Evolutionary conservation across 2,329 filamentous ascomycete genomes (phyloP).

Genomic region (Pseudocercospora crystallina): DNA sequence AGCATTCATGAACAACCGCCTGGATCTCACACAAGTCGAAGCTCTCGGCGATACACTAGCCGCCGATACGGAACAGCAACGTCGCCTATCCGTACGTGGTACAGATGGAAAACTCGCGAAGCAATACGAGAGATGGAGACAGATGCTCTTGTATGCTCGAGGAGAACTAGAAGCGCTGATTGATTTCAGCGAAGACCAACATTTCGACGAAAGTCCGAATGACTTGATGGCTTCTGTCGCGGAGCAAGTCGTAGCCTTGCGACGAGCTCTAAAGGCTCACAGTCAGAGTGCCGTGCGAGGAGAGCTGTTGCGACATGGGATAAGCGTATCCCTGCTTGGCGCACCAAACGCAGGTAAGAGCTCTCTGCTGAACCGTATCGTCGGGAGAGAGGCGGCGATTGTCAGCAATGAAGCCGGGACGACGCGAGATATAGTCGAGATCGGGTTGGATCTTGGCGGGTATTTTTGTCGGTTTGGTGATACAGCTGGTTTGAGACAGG

Average conservation of each 20-base stretch:
- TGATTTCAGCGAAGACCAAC: slow-evolving; percentile 95
- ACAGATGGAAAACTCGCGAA: slow-evolving; percentile 64
- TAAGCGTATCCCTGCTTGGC: slow-evolving; percentile 81
- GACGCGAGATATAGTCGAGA: slow-evolving; percentile 90
- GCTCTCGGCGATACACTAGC: slow-evolving; percentile 61
- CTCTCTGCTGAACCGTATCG: slow-evolving; percentile 84
- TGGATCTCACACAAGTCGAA: slow-evolving; percentile 82
- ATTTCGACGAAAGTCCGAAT: slow-evolving; percentile 84
- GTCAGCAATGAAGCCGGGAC: slow-evolving; percentile 92
- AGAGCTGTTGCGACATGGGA: slow-evolving; percentile 80
- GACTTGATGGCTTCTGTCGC: slow-evolving; percentile 71
- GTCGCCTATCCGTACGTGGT: slow-evolving; percentile 78
- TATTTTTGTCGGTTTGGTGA: slow-evolving; percentile 94
- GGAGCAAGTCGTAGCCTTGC: slow-evolving; percentile 61
- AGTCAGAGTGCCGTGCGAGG: slow-evolving; percentile 75
- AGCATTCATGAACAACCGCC: slow-evolving; percentile 81
- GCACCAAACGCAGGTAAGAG: slow-evolving; percentile 95
- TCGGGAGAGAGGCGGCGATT: slow-evolving; percentile 91
- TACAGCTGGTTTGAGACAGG: slow-evolving; percentile 76
- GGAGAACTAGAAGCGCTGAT: slow-evolving; percentile 94
- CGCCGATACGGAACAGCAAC: slow-evolving; percentile 86
- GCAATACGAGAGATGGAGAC: slow-evolving; percentile 81
- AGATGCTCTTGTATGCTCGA: slow-evolving; percentile 72
- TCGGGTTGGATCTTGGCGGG: slow-evolving; percentile 82
- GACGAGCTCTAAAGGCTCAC: slow-evolving; percentile 65